Percentiles rank a stretch among this genome's conserved stretches.
Evolutionary conservation across 129 eudicot genomes (phyloP).

Genomic region (Calendula officinalis): DNA sequence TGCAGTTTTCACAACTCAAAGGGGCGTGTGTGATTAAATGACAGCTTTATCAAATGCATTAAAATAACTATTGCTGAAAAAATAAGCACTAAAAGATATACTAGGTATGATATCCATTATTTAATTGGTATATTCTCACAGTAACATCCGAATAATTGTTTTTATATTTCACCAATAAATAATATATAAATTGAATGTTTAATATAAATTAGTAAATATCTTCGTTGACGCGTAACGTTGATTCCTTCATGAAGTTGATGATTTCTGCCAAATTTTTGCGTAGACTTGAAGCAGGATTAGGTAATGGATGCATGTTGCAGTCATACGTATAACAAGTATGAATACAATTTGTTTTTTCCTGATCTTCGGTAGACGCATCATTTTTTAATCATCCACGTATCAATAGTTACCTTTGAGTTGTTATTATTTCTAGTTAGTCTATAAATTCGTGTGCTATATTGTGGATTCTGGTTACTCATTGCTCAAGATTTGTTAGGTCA

Average conservation of each 20-base stretch:
- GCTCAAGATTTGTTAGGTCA: too few relatives aligned
- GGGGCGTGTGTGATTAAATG: constrained; percentile 13
- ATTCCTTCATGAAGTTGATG: constrained; percentile 1
- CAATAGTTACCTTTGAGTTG: too few relatives aligned
- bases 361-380: too few relatives aligned
- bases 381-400: too few relatives aligned
- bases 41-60: neutral
- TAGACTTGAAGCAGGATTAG: neutral
- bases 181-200: neutral
- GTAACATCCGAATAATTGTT: too few relatives aligned
- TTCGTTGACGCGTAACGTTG: neutral
- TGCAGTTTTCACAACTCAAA: constrained; percentile 23
- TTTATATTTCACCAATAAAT: neutral
- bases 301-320: neutral
- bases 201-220: neutral
- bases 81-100: neutral
- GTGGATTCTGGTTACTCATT: too few relatives aligned
- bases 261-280: neutral
- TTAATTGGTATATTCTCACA: neutral
- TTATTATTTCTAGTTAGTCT: too few relatives aligned
- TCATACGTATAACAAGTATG: too few relatives aligned
- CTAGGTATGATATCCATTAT: neutral
- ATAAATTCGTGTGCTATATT: too few relatives aligned
- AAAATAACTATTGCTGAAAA: neutral
- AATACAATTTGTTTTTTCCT: too few relatives aligned